Evolutionary conservation across 805 yeast species (phyloP).

Genomic region (Suhomyces sp.): DNA sequence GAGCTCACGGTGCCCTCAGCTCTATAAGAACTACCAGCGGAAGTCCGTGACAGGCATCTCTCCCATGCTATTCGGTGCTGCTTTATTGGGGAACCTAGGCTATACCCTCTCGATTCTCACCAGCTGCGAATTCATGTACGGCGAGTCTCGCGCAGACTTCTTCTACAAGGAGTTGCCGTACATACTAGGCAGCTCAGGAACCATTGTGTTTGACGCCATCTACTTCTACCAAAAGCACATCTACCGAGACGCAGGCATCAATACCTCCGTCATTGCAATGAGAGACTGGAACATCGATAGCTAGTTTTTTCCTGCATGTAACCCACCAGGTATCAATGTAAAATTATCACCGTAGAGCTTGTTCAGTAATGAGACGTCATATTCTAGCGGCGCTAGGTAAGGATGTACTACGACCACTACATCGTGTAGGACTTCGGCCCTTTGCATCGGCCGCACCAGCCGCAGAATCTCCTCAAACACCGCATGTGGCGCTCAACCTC

Average conservation of each 20-base stretch:
- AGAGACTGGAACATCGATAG: conserved; percentile 1
- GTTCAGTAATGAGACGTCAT: not conserved
- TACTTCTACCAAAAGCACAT: conserved; percentile 61
- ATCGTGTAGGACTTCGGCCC: not conserved
- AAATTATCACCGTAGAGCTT: not conserved
- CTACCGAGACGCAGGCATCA: conserved; percentile 15
- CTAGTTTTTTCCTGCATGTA: not conserved
- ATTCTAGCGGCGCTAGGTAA: not conserved
- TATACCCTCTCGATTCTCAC: conserved; percentile 74
- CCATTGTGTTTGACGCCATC: conserved; percentile 69
- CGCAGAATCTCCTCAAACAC: not conserved
- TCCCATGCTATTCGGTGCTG: conserved; percentile 73
- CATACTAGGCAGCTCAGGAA: conserved; percentile 82
- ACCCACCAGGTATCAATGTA: not conserved
- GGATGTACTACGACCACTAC: not conserved
- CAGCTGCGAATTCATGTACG: conserved; percentile 48
- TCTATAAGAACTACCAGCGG: conserved; percentile 68
- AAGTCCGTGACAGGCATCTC: conserved; percentile 87
- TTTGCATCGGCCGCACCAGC: not conserved
- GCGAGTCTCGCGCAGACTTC: conserved; percentile 41
- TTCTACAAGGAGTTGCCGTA: conserved; percentile 73
- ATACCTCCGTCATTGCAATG: conserved; percentile 1
- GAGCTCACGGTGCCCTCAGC: conserved; percentile 79
- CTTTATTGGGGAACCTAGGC: conserved; percentile 72
- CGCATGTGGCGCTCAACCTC: conserved; percentile 4